Evolutionary conservation across 2,329 filamentous ascomycete species (phyloP).

Genomic region (Calonectria multiphialidica): DNA sequence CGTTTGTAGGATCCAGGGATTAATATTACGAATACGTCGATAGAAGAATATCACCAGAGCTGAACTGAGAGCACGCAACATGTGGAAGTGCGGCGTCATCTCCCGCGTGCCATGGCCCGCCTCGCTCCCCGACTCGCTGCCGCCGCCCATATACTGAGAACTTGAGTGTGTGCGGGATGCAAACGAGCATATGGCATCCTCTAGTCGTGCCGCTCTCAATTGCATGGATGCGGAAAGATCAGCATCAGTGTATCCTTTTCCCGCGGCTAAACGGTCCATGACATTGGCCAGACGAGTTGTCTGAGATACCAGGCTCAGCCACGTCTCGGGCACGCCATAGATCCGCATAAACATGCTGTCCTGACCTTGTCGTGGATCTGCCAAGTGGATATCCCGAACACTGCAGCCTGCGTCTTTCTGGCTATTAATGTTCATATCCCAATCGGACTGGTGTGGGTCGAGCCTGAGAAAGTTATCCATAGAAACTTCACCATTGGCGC

Average conservation of each 20-base stretch:
- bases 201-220: constrained; percentile 29
- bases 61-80: constrained; percentile 35
- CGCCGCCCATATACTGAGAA: background rate
- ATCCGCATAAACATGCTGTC: constrained; percentile 43
- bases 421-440: background rate
- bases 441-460: constrained; percentile 31
- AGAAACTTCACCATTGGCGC: constrained; percentile 29
- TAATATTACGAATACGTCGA: constrained; percentile 36
- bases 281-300: constrained; percentile 36
- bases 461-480: constrained; percentile 38
- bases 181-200: constrained; percentile 37
- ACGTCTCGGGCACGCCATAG: constrained; percentile 38
- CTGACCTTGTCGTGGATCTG: constrained; percentile 28
- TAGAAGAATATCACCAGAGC: constrained; percentile 38
- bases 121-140: background rate
- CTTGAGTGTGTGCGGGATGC: constrained; percentile 23
- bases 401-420: constrained; percentile 23
- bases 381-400: constrained; percentile 37
- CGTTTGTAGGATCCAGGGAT: constrained; percentile 33
- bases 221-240: constrained; percentile 31
- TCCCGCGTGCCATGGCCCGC: constrained; percentile 18
- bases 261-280: constrained; percentile 27
- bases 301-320: constrained; percentile 37
- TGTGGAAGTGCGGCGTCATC: constrained; percentile 36
- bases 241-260: constrained; percentile 16